These are phyloP conservation scores for Coffea eugenioides DNA, from an alignment of 257 asterid species.

Conservation along the genomic window DNA sequence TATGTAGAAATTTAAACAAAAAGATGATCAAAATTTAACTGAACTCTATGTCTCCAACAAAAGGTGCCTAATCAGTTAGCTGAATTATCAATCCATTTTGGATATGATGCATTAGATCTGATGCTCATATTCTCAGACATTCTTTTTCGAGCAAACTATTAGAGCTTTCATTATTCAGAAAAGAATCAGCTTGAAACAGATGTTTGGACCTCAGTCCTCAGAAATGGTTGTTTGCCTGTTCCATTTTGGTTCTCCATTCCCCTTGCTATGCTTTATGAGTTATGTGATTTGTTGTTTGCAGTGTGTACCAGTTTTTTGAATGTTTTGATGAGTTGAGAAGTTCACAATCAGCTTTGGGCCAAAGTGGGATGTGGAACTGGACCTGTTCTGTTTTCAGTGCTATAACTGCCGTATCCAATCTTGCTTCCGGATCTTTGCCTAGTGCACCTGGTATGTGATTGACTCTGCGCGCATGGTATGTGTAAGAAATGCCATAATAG, in stretches of 20 bases:
- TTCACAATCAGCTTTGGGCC: constrained; percentile 93
- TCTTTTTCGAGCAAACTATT: too few relatives aligned
- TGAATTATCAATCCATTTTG: background rate
- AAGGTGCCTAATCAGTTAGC: background rate
- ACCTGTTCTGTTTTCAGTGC: constrained; percentile 91
- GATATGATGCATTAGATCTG: background rate
- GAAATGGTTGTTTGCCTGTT: background rate
- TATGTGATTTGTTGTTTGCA: constrained; percentile 40
- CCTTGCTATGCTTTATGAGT: constrained; percentile 25
- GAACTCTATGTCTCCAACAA: background rate
- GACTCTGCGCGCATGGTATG: background rate
- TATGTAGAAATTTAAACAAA: background rate
- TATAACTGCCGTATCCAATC: constrained; percentile 91
- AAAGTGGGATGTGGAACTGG: constrained; percentile 98
- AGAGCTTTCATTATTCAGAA: too few relatives aligned
- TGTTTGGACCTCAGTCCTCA: background rate
- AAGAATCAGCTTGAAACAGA: too few relatives aligned
- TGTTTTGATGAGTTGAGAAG: constrained; percentile 91
- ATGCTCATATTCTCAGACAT: background rate
- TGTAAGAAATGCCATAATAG: background rate
- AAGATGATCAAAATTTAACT: background rate
- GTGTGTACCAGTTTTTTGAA: constrained; percentile 96
- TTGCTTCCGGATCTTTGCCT: constrained; percentile 88
- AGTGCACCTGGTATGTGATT: constrained; percentile 68
- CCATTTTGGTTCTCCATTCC: constrained; percentile 6